These are phyloP conservation scores for Fusarium papillatum DNA, from an alignment of 2,329 filamentous ascomycete species.

Conservation along the genomic window DNA sequence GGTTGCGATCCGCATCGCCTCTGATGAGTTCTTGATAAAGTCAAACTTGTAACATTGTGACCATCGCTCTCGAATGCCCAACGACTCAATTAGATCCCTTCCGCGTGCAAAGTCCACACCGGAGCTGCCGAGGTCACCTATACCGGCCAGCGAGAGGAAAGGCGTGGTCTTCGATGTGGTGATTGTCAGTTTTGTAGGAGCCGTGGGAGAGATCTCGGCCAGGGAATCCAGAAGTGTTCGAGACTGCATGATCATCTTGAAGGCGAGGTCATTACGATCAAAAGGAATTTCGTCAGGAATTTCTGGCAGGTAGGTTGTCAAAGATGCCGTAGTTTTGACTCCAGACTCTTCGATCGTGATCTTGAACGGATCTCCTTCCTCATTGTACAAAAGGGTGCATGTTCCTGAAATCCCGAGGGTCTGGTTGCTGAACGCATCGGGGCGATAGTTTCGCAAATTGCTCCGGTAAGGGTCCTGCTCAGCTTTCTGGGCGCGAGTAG, in stretches of 20 bases:
- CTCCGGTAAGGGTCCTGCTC: slow-evolving; percentile 73
- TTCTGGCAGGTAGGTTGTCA: slow-evolving; percentile 89
- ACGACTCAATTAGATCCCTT: slow-evolving; percentile 80
- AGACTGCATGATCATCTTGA: slow-evolving; percentile 96
- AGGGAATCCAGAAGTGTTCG: slow-evolving; percentile 80
- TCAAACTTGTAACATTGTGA: slow-evolving; percentile 88
- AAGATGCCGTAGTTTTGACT: slow-evolving; percentile 89
- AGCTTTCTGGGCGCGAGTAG: slow-evolving; percentile 68
- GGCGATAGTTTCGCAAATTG: slow-evolving; percentile 72
- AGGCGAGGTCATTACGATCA: slow-evolving; percentile 80
- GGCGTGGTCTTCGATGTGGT: slow-evolving; percentile 74
- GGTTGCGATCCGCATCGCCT: slow-evolving; percentile 93
- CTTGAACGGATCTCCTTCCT: slow-evolving; percentile 82
- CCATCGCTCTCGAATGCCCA: slow-evolving; percentile 72
- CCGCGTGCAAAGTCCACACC: slow-evolving; percentile 77
- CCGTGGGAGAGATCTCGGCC: slow-evolving; percentile 77
- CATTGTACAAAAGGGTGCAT: slow-evolving; percentile 84
- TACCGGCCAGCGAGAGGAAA: slow-evolving; percentile 80
- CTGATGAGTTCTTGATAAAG: slow-evolving; percentile 85
- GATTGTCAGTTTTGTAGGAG: slow-evolving; percentile 80
- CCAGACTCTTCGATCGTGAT: slow-evolving; percentile 89
- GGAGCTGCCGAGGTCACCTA: slow-evolving; percentile 69
- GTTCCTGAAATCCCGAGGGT: slow-evolving; percentile 87
- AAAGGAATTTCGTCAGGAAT: slow-evolving; percentile 88
- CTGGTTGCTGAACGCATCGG: slow-evolving; percentile 86